Base-by-base conservation (phyloP, 345 rosid species). In the Litchi chinensis region DNA sequence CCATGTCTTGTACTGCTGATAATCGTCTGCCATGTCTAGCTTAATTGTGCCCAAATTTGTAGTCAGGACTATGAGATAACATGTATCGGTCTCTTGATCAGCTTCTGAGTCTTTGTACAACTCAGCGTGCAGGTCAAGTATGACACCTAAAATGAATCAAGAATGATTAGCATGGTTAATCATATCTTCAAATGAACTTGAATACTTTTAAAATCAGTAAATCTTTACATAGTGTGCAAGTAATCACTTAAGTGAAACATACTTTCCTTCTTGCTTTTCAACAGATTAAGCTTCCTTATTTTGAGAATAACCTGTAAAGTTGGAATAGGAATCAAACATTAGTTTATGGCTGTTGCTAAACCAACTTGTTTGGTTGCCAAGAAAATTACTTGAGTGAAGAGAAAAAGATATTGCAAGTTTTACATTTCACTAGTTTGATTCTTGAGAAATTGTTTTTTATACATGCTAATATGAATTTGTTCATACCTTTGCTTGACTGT, bases 11-110 rank as follows among this genome's bases (percentile, higher is more conserved):
- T 91, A 95, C 15, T 79, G 88, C 87, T 74, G 79, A 80, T 85
- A 84, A 83, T 96, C 94, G 65, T 90, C 97, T 1, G 82, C 91
- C 95, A 93, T 89, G 91, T 96, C 98, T 37, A 96, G 83, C 79
- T 96, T 96, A 15, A 90, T 84, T 21, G 83, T 81, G 71, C 97
- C 99, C 41, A 70, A 70, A 81, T 83, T 89, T 13, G 96, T 95
- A 15, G 82, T 87, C 71, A 95, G 44, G 65, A 88, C 97, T 7
- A 92, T 84, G 11, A 92, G 85, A 81, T 96, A 89, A 77, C 98
- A 89, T 65, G 97, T 88, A 67, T 79, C 82, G 75, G 65, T 85
- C 48, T 80, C 80, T 78, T 83, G 89, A 62, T 75, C 86, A 21
- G 71, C 83, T 39, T 87, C 90, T 5, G 86, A 69, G 65, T 90